phyloP scores from a whole-genome alignment of 257 asterid genomes.

The Solanum verrucosum region DNA sequence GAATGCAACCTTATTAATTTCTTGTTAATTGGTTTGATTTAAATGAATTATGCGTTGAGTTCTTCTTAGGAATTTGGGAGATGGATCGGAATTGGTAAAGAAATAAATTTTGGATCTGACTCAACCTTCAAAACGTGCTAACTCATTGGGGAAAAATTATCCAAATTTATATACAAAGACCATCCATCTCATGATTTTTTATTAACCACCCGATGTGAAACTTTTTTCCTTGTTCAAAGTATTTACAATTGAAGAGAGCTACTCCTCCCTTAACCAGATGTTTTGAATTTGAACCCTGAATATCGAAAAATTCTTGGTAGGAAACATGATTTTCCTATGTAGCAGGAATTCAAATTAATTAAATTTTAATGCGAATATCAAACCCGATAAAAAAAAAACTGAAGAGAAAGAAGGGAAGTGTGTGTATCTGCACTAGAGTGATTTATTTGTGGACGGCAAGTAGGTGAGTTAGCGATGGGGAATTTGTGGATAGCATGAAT shows the following conservation, averaged over 20 bases:
- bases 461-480: neutral
- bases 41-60: neutral
- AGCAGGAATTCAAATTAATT: accelerated
- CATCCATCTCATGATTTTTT: neutral
- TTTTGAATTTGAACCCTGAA: accelerated
- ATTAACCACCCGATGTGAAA: neutral
- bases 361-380: too few species aligned
- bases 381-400: neutral
- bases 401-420: neutral
- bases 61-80: neutral
- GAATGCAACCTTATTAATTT: neutral
- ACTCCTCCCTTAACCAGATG: accelerated
- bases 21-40: neutral
- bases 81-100: neutral
- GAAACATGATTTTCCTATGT: accelerated
- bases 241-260: neutral
- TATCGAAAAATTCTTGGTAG: too few species aligned
- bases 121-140: neutral
- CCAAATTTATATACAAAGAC: neutral
- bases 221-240: accelerated
- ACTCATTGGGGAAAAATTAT: neutral
- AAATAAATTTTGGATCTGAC: neutral
- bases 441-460: neutral
- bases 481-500: neutral
- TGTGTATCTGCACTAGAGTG: neutral